phyloP scores from a whole-genome alignment of 352 stramenopile species.

The Phytophthora syringae region DNA sequence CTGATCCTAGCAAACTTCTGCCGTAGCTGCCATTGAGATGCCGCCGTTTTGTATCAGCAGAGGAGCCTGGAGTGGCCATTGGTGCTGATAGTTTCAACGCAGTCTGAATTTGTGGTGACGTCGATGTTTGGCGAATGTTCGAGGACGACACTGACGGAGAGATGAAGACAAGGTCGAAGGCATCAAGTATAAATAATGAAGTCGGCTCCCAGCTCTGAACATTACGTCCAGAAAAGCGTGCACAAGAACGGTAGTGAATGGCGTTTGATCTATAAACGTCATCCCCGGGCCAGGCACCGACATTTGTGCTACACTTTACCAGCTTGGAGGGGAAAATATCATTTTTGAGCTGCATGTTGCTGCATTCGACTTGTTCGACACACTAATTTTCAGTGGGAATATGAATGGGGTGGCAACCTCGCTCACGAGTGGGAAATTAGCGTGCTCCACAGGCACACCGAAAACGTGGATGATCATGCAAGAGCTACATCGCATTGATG shows the following conservation, averaged over 20 bases:
- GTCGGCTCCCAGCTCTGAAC: not conserved
- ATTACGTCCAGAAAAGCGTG: too few relatives aligned
- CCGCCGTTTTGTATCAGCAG: not conserved
- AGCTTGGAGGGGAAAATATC: too few relatives aligned
- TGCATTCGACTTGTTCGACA: too few relatives aligned
- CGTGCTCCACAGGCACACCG: too few relatives aligned
- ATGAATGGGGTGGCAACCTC: too few relatives aligned
- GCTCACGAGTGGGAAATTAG: too few relatives aligned
- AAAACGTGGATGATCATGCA: too few relatives aligned
- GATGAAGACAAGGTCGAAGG: not conserved
- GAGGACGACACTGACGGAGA: conserved; percentile 3
- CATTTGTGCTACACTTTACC: not conserved
- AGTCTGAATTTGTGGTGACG: not conserved
- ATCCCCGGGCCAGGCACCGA: too few relatives aligned
- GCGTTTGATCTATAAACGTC: conserved; percentile 8
- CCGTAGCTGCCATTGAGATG: not conserved
- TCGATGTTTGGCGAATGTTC: conserved; percentile 11
- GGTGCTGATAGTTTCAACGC: not conserved
- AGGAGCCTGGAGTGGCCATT: not conserved
- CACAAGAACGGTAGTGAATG: too few relatives aligned
- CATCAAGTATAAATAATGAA: conserved; percentile 23
- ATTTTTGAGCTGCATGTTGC: too few relatives aligned
- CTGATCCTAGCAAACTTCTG: not conserved
- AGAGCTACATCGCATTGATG: too few relatives aligned
- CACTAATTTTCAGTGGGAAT: too few relatives aligned